These are phyloP conservation scores for Nakataea oryzae DNA, from an alignment of 2,329 filamentous ascomycete genomes.

Conservation along the genomic window DNA sequence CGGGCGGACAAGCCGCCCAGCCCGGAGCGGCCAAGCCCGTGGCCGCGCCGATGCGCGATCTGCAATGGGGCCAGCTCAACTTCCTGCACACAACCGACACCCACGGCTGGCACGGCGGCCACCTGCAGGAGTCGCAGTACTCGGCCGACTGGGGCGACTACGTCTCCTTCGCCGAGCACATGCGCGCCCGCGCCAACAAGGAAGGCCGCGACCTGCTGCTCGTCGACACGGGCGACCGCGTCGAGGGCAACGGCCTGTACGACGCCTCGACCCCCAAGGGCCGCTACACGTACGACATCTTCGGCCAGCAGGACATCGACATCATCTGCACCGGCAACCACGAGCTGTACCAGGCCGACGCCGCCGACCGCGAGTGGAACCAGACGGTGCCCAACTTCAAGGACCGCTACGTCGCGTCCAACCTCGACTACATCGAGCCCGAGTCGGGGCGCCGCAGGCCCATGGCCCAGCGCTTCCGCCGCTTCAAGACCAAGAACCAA, in stretches of 20 bases:
- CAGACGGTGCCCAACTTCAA: conserved; percentile 76
- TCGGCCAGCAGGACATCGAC: conserved; percentile 74
- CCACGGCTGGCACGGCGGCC: conserved; percentile 91
- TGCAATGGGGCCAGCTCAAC: conserved; percentile 91
- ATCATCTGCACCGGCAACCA: conserved; percentile 86
- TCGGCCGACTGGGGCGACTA: conserved; percentile 98
- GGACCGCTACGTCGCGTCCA: conserved; percentile 77
- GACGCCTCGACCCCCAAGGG: conserved; percentile 84
- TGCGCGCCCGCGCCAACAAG: conserved; percentile 68
- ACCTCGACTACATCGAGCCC: conserved; percentile 76
- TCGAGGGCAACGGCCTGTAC: conserved; percentile 91
- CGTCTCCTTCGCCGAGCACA: conserved; percentile 78
- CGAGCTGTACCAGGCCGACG: conserved; percentile 77
- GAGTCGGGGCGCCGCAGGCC: conserved; percentile 57
- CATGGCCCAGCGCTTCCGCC: conserved; percentile 72
- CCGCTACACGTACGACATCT: conserved; percentile 78
- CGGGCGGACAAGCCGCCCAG: conserved; percentile 43
- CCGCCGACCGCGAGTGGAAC: conserved; percentile 67
- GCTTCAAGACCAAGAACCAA: conserved; percentile 85
- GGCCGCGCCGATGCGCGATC: conserved; percentile 68
- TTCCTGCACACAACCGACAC: conserved; percentile 95
- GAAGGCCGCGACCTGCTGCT: conserved; percentile 77
- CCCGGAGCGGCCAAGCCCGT: conserved; percentile 71
- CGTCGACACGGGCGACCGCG: conserved; percentile 87
- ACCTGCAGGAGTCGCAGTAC: conserved; percentile 88